A percentile compares a stretch with the other conserved stretches of the same genome.
These are phyloP conservation scores for Helotiales sp. DNA, from an alignment of 2,329 filamentous ascomycete species.

Conservation along the genomic window DNA sequence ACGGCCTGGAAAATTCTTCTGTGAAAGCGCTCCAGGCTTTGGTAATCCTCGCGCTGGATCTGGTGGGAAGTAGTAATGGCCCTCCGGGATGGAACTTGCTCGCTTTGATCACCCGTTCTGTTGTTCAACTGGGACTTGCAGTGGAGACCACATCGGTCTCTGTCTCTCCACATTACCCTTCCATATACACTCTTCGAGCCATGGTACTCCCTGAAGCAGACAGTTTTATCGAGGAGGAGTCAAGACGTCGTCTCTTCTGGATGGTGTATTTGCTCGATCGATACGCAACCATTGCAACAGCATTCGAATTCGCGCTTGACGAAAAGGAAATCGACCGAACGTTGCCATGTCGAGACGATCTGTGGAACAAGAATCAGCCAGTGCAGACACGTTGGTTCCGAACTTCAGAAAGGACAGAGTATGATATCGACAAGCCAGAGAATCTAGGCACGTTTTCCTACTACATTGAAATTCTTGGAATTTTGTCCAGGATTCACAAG, in stretches of 20 bases:
- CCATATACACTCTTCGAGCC: conserved; percentile 86
- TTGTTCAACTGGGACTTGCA: conserved; percentile 84
- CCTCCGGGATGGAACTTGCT: conserved; percentile 92
- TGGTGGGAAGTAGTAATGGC: conserved; percentile 86
- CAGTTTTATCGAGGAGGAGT: conserved; percentile 90
- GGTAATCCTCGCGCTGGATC: conserved; percentile 83
- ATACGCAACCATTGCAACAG: conserved; percentile 88
- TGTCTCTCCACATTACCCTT: conserved; percentile 78
- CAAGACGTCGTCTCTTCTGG: conserved; percentile 85
- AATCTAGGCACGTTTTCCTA: conserved; percentile 88
- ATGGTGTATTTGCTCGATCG: conserved; percentile 91
- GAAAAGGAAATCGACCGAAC: conserved; percentile 89
- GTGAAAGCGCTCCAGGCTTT: conserved; percentile 87
- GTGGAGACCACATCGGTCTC: conserved; percentile 82
- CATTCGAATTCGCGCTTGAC: conserved; percentile 88
- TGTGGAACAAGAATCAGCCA: conserved; percentile 81
- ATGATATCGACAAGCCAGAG: conserved; percentile 71
- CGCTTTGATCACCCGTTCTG: conserved; percentile 84
- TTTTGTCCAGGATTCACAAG: conserved; percentile 84
- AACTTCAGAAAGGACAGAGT: conserved; percentile 58
- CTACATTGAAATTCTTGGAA: conserved; percentile 87
- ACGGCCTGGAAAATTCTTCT: conserved; percentile 87
- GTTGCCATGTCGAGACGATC: conserved; percentile 84
- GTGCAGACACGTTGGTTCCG: conserved; percentile 87
- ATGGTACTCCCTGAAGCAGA: conserved; percentile 83